Evolutionary conservation across 108 stramenopile species (phyloP), one percentile per base, ranked within the genome.

Genomic region (Asterionellopsis glacialis): DNA sequence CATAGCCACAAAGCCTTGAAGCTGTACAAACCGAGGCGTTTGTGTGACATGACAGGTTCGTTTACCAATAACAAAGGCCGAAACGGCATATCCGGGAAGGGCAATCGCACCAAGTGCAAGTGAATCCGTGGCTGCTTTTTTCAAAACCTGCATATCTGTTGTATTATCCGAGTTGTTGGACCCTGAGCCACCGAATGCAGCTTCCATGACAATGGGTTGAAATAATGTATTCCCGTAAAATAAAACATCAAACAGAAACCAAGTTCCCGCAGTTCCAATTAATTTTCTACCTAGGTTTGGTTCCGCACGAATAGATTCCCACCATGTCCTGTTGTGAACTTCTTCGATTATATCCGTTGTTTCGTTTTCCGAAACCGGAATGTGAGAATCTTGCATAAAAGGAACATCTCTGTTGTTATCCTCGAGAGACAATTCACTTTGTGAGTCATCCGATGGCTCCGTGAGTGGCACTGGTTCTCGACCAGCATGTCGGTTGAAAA

Each of bases 141-240:
- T 49, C 11, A 60, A 40, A 23, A 63, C 33, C 55, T 44, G 68
- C 9, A 73, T 44, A 27, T 55, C 7, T 7, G 49, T 44, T 40
- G 63, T 49, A 1, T 55, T 14, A 44, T 64, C 38, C 27, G 55
- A 21, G 28, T 23, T 41, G 21, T 21, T 14, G 21, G 55, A 14
- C 3, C 41, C 61, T 7, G 33, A 33, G 9, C 41, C 54, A 44
- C 93, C 93, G 78, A 94, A 94, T 1, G 87, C 87, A 22, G 93
- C 83, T 40, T 75, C 64, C 54, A 94, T 57, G 1, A 94, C 93
- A 57, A 91, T 72, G 0, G 88, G 85, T 61, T 94, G 89, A 66
- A 94, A 94, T 9, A 94, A 61, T 0, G 88, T 75, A 63, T 94
- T 94, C 16, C 93, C 93, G 60, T 94, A 94, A 66, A 94, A 91